Percentiles rank a stretch among this genome's conserved stretches.
These are phyloP conservation scores for Xerocomellus intermedius DNA, from an alignment of 768 basidiomycete genomes.

Conservation along the genomic window DNA sequence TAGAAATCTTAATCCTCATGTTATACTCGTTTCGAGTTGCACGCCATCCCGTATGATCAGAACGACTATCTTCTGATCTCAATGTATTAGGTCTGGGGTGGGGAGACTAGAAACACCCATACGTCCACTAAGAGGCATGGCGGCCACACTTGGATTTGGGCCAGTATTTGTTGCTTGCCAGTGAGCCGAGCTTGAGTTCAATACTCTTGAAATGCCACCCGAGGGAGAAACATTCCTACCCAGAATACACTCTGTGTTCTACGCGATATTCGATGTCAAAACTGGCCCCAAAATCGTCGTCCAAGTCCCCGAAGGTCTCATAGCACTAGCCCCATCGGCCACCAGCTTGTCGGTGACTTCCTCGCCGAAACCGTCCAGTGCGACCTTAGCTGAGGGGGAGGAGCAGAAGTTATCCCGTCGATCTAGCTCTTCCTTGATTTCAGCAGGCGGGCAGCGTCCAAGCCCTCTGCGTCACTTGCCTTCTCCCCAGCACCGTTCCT, in stretches of 20 bases:
- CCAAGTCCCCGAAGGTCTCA: conserved; percentile 92
- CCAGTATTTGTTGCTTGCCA: not conserved
- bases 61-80: too few relatives aligned
- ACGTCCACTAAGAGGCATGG: not conserved
- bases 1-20: not conserved
- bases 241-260: conserved; percentile 84
- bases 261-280: conserved; percentile 84
- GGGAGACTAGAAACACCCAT: not conserved
- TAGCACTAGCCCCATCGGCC: conserved; percentile 44
- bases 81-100: too few relatives aligned
- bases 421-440: conserved; percentile 51
- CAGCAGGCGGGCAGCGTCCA: conserved; percentile 44
- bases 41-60: too few relatives aligned
- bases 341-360: conserved; percentile 30
- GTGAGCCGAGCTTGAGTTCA: not conserved
- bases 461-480: conserved; percentile 42
- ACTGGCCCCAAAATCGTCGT: conserved; percentile 88
- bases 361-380: conserved; percentile 36
- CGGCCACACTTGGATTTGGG: not conserved
- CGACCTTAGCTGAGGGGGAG: conserved; percentile 32
- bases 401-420: conserved; percentile 44
- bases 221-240: conserved; percentile 73
- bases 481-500: conserved; percentile 46
- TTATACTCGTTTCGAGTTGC: not conserved
- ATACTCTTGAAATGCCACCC: conserved; percentile 40